A percentile compares a stretch with the other conserved stretches of the same genome.
Evolutionary conservation across 202 grass and related monocot species (phyloP).

Genomic region (Saccharum hybrid): DNA sequence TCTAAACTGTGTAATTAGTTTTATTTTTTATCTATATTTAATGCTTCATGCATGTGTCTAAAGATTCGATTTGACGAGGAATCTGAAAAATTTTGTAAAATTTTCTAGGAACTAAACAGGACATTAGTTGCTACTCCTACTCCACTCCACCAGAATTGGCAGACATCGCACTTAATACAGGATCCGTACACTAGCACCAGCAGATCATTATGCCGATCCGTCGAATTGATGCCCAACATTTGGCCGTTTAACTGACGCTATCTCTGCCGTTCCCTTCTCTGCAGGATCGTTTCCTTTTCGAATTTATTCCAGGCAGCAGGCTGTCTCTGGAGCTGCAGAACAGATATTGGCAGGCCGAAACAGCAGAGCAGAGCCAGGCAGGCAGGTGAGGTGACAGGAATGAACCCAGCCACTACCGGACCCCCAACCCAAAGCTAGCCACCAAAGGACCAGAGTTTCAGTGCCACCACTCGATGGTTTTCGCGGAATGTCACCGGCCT

Average conservation of each 20-base stretch:
- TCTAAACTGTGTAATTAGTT: too few relatives aligned
- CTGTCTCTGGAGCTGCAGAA: not conserved
- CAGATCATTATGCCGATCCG: not conserved
- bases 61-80: too few relatives aligned
- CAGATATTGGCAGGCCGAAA: not conserved
- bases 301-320: constrained; percentile 3
- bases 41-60: too few relatives aligned
- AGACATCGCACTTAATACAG: not conserved
- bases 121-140: not conserved
- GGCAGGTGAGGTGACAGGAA: too few relatives aligned
- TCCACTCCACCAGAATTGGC: not conserved
- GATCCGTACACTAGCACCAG: constrained; percentile 5
- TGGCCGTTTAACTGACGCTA: too few relatives aligned
- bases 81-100: too few relatives aligned
- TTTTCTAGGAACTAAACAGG: too few relatives aligned
- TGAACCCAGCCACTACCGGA: too few relatives aligned
- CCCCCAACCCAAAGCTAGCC: constrained; percentile 1
- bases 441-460: constrained; percentile 9
- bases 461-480: too few relatives aligned
- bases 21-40: too few relatives aligned
- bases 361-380: not conserved
- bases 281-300: constrained; percentile 2
- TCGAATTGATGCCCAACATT: constrained; percentile 11
- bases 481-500: constrained; percentile 51
- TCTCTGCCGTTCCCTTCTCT: not conserved